A percentile compares a stretch with the other conserved stretches of the same genome.
phyloP scores from a whole-genome alignment of 306 rosid genomes.

The Gillenia trifoliata region DNA sequence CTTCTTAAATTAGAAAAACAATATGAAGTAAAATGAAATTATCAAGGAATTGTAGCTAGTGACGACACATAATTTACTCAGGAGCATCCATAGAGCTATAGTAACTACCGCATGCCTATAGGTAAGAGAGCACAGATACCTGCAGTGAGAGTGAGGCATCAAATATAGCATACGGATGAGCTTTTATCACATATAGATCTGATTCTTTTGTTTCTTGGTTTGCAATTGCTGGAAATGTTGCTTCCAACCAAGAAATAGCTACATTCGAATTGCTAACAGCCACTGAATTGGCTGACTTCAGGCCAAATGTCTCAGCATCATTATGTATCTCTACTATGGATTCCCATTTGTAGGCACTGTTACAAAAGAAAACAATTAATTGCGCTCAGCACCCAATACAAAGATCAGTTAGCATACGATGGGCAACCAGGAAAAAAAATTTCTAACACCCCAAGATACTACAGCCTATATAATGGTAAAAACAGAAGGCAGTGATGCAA shows the following conservation, averaged over 20 bases:
- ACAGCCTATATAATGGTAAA: neutral
- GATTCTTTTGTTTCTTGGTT: conserved; percentile 49
- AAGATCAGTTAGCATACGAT: conserved; percentile 3
- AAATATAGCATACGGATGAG: conserved; percentile 76
- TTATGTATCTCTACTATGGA: conserved; percentile 67
- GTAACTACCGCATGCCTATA: conserved; percentile 13
- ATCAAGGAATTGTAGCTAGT: neutral
- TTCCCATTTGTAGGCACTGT: conserved; percentile 75
- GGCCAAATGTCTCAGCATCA: conserved; percentile 81
- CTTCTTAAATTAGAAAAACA: neutral
- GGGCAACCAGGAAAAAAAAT: neutral
- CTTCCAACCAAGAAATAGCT: conserved; percentile 94
- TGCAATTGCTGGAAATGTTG: conserved; percentile 69
- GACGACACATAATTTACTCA: neutral
- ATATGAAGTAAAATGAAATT: neutral
- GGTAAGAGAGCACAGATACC: conserved; percentile 38
- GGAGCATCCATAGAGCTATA: conserved; percentile 7
- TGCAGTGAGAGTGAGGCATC: conserved; percentile 85
- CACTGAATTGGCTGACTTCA: conserved; percentile 55
- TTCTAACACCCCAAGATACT: neutral
- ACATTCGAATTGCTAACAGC: conserved; percentile 66
- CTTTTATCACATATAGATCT: conserved; percentile 35
- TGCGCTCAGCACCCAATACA: conserved; percentile 19
- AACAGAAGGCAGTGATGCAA: neutral
- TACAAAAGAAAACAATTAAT: conserved; percentile 20